Evolutionary conservation across 2,329 filamentous ascomycete species (phyloP).

Genomic region (Podosphaera fusca): DNA sequence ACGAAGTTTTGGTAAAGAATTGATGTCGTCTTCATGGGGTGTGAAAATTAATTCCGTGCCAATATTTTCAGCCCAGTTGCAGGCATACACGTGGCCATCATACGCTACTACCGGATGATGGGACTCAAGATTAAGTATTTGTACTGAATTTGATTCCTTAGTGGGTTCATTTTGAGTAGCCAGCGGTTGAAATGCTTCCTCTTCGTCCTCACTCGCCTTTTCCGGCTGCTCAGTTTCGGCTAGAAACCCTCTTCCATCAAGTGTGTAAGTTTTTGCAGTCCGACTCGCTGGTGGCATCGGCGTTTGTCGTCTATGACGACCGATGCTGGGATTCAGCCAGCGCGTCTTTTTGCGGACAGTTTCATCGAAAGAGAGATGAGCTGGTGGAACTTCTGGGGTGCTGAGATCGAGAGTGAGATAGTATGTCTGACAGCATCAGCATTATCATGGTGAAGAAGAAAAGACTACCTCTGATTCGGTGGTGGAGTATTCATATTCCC

Average conservation of each 20-base stretch:
- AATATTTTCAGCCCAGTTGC: slow-evolving; percentile 59
- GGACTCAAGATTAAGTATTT: slow-evolving; percentile 66
- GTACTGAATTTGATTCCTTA: slow-evolving; percentile 27
- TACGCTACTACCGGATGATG: slow-evolving; percentile 58
- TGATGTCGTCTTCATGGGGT: slow-evolving; percentile 17
- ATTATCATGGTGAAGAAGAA: not conserved
- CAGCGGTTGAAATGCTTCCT: not conserved
- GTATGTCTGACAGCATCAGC: slow-evolving; percentile 25
- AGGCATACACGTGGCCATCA: slow-evolving; percentile 53
- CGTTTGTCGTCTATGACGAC: slow-evolving; percentile 4
- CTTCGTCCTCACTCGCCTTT: slow-evolving; percentile 3
- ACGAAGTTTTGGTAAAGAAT: slow-evolving; percentile 24
- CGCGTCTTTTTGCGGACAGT: slow-evolving; percentile 3
- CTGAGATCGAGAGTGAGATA: slow-evolving; percentile 41
- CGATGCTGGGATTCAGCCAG: slow-evolving; percentile 10
- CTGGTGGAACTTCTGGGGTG: slow-evolving; percentile 13
- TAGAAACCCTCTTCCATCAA: slow-evolving; percentile 1
- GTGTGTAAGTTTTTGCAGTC: slow-evolving; percentile 2
- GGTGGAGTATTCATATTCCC: slow-evolving; percentile 43
- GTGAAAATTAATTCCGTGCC: slow-evolving; percentile 66
- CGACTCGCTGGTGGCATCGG: slow-evolving; percentile 1
- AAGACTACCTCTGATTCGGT: slow-evolving; percentile 34
- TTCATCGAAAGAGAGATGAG: slow-evolving; percentile 2
- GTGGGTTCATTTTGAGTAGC: not conserved
- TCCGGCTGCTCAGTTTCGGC: not conserved